Evolutionary conservation across 129 eudicot genomes (phyloP).

Genomic region (Helianthus annuus): DNA sequence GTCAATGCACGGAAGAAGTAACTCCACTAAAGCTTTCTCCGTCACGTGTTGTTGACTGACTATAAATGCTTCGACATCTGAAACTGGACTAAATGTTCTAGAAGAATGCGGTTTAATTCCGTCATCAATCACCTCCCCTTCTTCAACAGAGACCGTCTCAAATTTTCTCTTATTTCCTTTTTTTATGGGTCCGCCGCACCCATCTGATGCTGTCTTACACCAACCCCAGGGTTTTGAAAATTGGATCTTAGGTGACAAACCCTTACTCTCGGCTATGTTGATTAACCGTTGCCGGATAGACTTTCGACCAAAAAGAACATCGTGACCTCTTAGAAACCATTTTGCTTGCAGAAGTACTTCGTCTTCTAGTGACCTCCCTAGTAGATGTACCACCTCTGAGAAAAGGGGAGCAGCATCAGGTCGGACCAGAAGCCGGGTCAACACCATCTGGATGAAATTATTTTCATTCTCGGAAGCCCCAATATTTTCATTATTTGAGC

Average conservation of each 20-base stretch:
- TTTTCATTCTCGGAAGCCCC: constrained; percentile 77
- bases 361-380: constrained; percentile 83
- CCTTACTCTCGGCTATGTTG: constrained; percentile 69
- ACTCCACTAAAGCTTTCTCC: constrained; percentile 73
- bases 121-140: constrained; percentile 87
- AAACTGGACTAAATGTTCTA: constrained; percentile 39
- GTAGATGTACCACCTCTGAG: constrained; percentile 79
- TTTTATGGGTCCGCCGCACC: constrained; percentile 6
- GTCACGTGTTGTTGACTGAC: constrained; percentile 63
- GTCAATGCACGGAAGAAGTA: constrained; percentile 79
- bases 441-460: constrained; percentile 63
- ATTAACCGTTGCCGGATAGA: constrained; percentile 74
- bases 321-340: constrained; percentile 82
- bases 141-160: constrained; percentile 64
- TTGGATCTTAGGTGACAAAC: constrained; percentile 68
- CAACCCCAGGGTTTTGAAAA: constrained; percentile 96
- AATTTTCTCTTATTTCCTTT: constrained; percentile 62
- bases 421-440: constrained; percentile 77
- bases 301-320: constrained; percentile 83
- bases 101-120: constrained; percentile 43
- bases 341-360: constrained; percentile 73
- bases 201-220: constrained; percentile 38
- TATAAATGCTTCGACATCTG: constrained; percentile 47
- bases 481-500: constrained; percentile 53
- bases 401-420: constrained; percentile 93